Evolutionary conservation across 331 rosid species (phyloP).

Genomic region (Pyrus hybrid): DNA sequence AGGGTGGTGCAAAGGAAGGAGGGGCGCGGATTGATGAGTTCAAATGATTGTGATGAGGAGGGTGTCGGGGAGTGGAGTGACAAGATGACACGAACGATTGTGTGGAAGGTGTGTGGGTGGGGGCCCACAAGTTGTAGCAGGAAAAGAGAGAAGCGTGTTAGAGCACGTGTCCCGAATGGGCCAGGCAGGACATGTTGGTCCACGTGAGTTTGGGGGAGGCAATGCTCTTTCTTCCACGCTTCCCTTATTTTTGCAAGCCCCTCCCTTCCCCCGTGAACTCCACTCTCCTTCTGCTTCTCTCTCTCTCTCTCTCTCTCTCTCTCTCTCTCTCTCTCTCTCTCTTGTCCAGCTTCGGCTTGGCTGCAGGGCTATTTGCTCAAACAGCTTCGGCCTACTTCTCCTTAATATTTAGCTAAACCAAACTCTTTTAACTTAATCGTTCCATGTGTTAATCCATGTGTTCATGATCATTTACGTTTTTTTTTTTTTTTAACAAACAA

Average conservation of each 20-base stretch:
- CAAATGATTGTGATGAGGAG: constrained; percentile 74
- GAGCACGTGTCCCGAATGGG: constrained; percentile 46
- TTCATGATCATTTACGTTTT: no score
- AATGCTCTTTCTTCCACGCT: constrained; percentile 34
- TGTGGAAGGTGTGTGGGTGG: not conserved
- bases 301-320: not conserved
- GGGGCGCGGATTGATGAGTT: constrained; percentile 23
- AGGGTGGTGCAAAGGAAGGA: not conserved
- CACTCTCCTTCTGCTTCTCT: constrained; percentile 25
- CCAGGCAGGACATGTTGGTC: constrained; percentile 49
- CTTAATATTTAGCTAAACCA: not conserved
- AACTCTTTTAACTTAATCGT: not conserved
- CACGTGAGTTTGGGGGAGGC: constrained; percentile 54
- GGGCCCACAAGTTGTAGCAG: constrained; percentile 27
- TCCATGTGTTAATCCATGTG: no score
- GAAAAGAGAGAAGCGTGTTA: constrained; percentile 9
- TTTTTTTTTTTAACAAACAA: no score
- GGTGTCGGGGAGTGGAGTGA: constrained; percentile 56
- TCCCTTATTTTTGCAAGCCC: constrained; percentile 21
- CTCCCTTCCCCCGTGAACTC: constrained; percentile 58
- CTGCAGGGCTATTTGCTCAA: not conserved
- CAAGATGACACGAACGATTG: constrained; percentile 54
- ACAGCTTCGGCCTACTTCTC: not conserved
- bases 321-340: not conserved
- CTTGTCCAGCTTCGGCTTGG: not conserved